These are phyloP conservation scores for Annulohypoxylon bovei DNA, from an alignment of 495 filamentous ascomycete species.

Conservation along the genomic window DNA sequence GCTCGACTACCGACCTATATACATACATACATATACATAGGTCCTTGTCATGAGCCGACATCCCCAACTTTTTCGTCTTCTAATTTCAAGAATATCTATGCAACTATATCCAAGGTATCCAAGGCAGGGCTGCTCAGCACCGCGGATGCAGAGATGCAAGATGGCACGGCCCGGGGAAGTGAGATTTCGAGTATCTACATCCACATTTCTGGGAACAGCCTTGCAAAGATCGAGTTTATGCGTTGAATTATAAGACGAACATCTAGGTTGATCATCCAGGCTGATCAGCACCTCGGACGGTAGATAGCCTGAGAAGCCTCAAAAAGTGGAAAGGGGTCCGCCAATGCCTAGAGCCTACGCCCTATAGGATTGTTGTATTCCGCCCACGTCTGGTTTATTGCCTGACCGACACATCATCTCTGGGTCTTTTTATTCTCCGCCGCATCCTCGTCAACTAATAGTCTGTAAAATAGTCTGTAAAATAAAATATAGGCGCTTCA, in stretches of 20 bases:
- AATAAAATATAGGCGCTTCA: neutral
- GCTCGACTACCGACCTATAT: constrained; percentile 10
- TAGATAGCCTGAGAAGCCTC: neutral
- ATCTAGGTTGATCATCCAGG: neutral
- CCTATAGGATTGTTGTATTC: constrained; percentile 6
- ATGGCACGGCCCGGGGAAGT: constrained; percentile 23
- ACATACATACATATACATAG: constrained; percentile 8
- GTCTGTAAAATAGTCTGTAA: neutral
- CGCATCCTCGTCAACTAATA: constrained; percentile 1
- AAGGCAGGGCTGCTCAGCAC: neutral
- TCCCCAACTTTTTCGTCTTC: constrained; percentile 3
- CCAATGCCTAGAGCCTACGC: neutral
- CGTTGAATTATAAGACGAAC: neutral
- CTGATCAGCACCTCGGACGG: neutral
- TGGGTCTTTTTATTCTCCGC: constrained; percentile 1
- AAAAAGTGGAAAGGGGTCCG: neutral
- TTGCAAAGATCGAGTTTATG: neutral
- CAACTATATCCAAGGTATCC: constrained; percentile 8
- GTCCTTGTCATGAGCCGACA: neutral
- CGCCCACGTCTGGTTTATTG: neutral
- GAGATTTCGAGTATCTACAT: constrained; percentile 7
- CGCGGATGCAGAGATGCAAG: constrained; percentile 17
- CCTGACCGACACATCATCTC: neutral
- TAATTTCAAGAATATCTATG: neutral
- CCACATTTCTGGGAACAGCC: neutral